A percentile compares a stretch with the other conserved stretches of the same genome.
phyloP scores from a whole-genome alignment of 2,329 filamentous ascomycete genomes.

The Ophiostoma populinum region DNA sequence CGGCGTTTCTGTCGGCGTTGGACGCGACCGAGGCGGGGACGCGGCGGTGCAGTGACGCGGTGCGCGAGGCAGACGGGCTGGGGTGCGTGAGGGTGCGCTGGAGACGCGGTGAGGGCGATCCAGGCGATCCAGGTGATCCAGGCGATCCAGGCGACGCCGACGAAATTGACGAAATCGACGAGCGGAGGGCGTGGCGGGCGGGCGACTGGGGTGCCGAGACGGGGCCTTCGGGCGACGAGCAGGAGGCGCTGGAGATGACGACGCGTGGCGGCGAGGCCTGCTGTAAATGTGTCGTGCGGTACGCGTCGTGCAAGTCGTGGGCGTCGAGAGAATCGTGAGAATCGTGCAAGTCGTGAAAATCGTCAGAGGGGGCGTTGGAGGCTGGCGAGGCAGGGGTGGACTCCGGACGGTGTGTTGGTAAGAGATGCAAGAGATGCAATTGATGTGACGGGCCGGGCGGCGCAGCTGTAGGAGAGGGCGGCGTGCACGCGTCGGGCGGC shows the following conservation, averaged over 20 bases:
- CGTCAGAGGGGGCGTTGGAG: too few relatives aligned
- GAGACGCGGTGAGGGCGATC: constrained; percentile 10
- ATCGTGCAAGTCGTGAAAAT: too few relatives aligned
- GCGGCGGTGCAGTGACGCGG: constrained; percentile 20
- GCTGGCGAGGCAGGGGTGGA: too few relatives aligned
- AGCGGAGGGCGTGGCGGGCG: neutral
- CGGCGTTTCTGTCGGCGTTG: neutral
- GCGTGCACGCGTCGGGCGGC: neutral
- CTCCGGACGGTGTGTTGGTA: too few relatives aligned
- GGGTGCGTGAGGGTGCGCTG: constrained; percentile 15
- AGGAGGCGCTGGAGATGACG: neutral
- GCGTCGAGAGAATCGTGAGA: too few relatives aligned
- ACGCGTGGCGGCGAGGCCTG: neutral
- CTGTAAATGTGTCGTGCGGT: too few relatives aligned
- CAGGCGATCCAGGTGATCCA: too few relatives aligned
- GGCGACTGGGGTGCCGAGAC: neutral
- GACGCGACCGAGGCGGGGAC: constrained; percentile 14
- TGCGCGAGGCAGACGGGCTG: constrained; percentile 16
- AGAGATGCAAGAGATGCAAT: too few relatives aligned
- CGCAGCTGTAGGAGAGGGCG: too few relatives aligned
- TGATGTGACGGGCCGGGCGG: too few relatives aligned
- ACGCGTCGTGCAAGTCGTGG: too few relatives aligned
- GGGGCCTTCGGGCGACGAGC: neutral
- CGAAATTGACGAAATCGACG: neutral
- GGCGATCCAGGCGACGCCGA: too few relatives aligned